phyloP scores from a whole-genome alignment of 2,329 filamentous ascomycete species.

The Penicillium decumbens region DNA sequence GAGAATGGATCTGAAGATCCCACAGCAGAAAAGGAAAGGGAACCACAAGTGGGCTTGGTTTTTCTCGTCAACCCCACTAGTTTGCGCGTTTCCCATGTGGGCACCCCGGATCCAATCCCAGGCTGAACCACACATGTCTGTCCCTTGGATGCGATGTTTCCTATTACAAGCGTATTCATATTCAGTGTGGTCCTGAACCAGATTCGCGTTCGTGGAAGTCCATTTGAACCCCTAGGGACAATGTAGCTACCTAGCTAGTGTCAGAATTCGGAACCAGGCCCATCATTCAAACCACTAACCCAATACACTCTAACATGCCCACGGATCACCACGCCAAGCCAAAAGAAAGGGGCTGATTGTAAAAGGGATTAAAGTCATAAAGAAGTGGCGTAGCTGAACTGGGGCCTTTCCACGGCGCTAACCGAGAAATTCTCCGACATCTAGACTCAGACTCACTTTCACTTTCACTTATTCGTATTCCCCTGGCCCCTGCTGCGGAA shows the following conservation, averaged over 20 bases:
- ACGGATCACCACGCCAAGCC: too few relatives aligned
- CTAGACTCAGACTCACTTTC: too few relatives aligned
- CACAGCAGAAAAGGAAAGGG: background rate
- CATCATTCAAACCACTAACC: too few relatives aligned
- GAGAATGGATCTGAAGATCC: background rate
- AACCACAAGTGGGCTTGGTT: conserved; percentile 2
- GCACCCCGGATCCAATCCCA: conserved; percentile 18
- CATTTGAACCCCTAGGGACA: too few relatives aligned
- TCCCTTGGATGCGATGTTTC: conserved; percentile 8
- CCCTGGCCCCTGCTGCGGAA: too few relatives aligned
- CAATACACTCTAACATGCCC: too few relatives aligned
- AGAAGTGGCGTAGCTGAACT: conserved; percentile 18
- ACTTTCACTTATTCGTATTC: too few relatives aligned
- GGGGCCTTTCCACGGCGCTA: conserved; percentile 2
- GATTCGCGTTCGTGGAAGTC: too few relatives aligned
- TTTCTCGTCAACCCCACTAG: conserved; percentile 16
- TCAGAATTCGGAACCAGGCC: too few relatives aligned
- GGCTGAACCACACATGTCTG: conserved; percentile 1
- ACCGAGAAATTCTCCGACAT: too few relatives aligned
- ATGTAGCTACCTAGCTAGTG: too few relatives aligned
- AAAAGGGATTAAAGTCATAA: background rate
- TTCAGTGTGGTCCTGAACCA: too few relatives aligned
- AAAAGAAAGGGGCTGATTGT: background rate
- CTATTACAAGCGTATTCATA: background rate
- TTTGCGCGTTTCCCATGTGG: conserved; percentile 22